Base-by-base conservation (phyloP, 2,329 filamentous ascomycete species). In the Fusarium sp. region DNA sequence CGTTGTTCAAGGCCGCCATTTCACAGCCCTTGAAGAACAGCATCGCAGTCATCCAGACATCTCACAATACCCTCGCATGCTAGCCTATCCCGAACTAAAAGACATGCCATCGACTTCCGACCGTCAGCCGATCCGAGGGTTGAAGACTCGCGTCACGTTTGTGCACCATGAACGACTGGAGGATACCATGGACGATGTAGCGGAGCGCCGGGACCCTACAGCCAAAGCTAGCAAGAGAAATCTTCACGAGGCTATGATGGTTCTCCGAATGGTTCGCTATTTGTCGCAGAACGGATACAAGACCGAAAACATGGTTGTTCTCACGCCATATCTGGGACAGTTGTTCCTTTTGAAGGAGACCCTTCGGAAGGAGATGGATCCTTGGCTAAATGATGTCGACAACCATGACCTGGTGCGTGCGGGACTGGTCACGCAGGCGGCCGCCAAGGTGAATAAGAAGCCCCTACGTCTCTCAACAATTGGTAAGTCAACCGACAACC, bases 241-340 rank as follows among this genome's bases (percentile, higher is more conserved):
- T 69, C 23, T 49, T 0, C 92, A 90, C 53, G 93, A 95, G 75
- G 92, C 86, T 0, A 79, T 89, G 0, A 92, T 95, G 86, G 86
- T 92, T 0, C 78, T 94, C 25, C 89, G 87, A 70, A 87, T 86
- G 56, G 88, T 95, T 3, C 87, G 86, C 10, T 94, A 94, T 72
- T 81, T 95, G 1, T 89, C 84, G 0, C 93, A 94, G 68, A 92
- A 95, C 72, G 92, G 92, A 0, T 95, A 94, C 75, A 85, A 86
- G 8, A 90, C 90, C 0, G 84, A 89, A 7, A 82, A 92, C 5
- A 83, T 94, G 16, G 92, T 94, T 0, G 83, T 95, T 0, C 79
- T 95, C 3, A 93, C 92, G 0, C 93, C 93, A 0, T 95, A 95
- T 73, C 83, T 94, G 0, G 92, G 92, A 0, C 92, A 94, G 72